Conservation (phyloP, 192 early-diverging fungal genomes). For the Gorgonomyces haynaldii region DNA sequence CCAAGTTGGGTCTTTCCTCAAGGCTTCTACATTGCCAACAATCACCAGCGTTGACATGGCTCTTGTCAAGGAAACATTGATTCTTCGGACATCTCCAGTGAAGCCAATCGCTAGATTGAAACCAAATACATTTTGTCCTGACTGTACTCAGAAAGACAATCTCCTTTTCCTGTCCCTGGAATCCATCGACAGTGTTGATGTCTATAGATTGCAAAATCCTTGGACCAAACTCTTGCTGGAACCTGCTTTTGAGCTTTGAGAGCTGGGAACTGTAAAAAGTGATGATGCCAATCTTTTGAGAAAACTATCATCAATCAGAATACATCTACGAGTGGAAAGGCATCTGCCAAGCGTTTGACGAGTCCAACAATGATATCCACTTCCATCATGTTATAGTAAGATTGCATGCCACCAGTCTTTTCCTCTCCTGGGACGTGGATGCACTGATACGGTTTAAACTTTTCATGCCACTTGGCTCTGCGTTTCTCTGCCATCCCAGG, state of each 20-base stretch:
- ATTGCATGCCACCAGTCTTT: conserved; percentile 42
- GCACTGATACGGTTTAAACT: conserved; percentile 70
- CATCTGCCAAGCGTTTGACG: conserved; percentile 48
- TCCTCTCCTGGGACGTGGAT: conserved; percentile 63
- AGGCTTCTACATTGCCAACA: conserved; percentile 54
- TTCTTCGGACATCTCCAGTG: conserved; percentile 66
- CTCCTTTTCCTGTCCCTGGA: conserved; percentile 96
- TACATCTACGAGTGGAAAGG: conserved; percentile 44
- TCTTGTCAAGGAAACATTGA: conserved; percentile 84
- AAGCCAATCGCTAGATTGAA: conserved; percentile 60
- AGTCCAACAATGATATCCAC: conserved; percentile 60
- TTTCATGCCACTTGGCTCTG: conserved; percentile 61
- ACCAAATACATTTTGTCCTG: conserved; percentile 60
- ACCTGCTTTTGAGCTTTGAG: conserved; percentile 51
- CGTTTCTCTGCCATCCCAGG: conserved; percentile 52
- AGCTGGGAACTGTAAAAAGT: conserved; percentile 89
- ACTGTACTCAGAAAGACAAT: conserved; percentile 95
- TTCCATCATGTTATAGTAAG: conserved; percentile 72
- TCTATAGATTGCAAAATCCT: conserved; percentile 61
- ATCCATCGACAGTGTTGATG: conserved; percentile 91
- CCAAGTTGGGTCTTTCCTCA: conserved; percentile 60
- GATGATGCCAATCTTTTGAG: conserved; percentile 68
- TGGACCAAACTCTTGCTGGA: conserved; percentile 52
- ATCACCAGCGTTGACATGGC: conserved; percentile 76
- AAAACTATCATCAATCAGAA: conserved; percentile 34